Evolutionary conservation across 2,329 filamentous ascomycete genomes (phyloP).

Genomic region (Aspergillus neotritici): DNA sequence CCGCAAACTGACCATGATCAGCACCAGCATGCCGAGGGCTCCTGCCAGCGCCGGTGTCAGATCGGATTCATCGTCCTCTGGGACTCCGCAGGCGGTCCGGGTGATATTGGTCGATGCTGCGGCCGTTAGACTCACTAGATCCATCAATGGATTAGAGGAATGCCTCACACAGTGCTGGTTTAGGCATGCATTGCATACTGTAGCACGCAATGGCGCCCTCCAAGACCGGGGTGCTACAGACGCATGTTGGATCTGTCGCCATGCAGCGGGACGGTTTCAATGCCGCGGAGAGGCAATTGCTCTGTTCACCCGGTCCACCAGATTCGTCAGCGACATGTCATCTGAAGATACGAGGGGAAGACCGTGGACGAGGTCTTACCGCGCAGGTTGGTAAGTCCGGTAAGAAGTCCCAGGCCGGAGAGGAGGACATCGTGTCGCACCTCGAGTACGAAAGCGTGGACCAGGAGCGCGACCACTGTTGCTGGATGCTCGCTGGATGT

Average conservation of each 20-base stretch:
- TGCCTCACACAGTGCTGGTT: constrained; percentile 3
- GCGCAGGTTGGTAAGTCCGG: constrained; percentile 2
- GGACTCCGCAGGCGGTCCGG: constrained; percentile 6
- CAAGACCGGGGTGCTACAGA: constrained; percentile 1
- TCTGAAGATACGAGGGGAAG: no score
- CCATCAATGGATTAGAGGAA: not conserved
- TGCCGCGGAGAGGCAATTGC: constrained; percentile 1
- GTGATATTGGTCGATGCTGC: constrained; percentile 7
- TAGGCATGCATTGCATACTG: constrained; percentile 3
- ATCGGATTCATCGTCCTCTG: constrained; percentile 1
- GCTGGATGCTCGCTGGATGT: no score
- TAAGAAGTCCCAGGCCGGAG: not conserved
- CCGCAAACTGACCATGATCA: constrained; percentile 9
- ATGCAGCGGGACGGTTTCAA: not conserved
- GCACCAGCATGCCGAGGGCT: constrained; percentile 7
- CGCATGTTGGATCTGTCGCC: constrained; percentile 1
- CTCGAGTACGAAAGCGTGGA: no score
- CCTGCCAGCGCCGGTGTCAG: constrained; percentile 8
- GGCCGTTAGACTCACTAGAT: not conserved
- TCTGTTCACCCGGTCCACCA: not conserved
- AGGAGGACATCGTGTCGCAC: constrained; percentile 1
- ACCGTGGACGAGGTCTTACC: constrained; percentile 1
- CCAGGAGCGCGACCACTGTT: no score
- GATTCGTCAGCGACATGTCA: not conserved
- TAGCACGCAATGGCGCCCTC: constrained; percentile 5